Evolutionary conservation across 345 rosid genomes (phyloP).

Genomic region (Nephelium lappaceum): DNA sequence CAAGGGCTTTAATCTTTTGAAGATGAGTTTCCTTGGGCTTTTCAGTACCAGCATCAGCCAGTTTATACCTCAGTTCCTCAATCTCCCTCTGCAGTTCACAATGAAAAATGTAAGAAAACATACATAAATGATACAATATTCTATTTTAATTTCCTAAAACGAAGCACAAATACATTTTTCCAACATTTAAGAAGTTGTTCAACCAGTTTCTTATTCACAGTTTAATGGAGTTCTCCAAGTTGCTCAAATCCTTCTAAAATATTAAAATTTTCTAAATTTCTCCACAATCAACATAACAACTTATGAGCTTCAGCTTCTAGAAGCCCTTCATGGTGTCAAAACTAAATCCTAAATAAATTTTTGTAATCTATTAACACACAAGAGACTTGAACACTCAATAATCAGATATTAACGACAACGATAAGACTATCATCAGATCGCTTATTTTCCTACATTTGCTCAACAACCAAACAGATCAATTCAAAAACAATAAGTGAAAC

Average conservation of each 20-base stretch:
- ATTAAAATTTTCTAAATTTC: slow-evolving; percentile 18
- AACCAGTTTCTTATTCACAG: not conserved
- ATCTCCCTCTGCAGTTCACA: slow-evolving; percentile 59
- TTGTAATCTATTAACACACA: too few species aligned
- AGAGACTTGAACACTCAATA: not conserved
- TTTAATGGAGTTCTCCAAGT: not conserved
- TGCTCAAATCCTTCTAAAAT: not conserved
- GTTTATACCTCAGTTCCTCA: slow-evolving; percentile 56
- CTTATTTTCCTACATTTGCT: not conserved
- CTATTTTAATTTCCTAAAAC: not conserved
- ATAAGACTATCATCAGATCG: not conserved
- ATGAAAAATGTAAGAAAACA: slow-evolving; percentile 9
- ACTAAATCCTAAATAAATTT: not conserved
- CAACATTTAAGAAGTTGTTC: not conserved
- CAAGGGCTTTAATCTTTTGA: slow-evolving; percentile 57
- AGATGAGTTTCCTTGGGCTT: slow-evolving; percentile 51
- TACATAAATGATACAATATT: not conserved
- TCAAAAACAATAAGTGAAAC: slow-evolving; percentile 16
- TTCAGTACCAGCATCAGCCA: slow-evolving; percentile 43
- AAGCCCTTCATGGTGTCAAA: not conserved
- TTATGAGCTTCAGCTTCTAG: not conserved
- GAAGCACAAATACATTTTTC: not conserved
- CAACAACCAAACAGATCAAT: not conserved
- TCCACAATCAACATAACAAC: slow-evolving; percentile 4
- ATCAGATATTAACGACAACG: not conserved